Evolutionary conservation across 352 stramenopile genomes (phyloP).

Genomic region (Phytophthora multivora): DNA sequence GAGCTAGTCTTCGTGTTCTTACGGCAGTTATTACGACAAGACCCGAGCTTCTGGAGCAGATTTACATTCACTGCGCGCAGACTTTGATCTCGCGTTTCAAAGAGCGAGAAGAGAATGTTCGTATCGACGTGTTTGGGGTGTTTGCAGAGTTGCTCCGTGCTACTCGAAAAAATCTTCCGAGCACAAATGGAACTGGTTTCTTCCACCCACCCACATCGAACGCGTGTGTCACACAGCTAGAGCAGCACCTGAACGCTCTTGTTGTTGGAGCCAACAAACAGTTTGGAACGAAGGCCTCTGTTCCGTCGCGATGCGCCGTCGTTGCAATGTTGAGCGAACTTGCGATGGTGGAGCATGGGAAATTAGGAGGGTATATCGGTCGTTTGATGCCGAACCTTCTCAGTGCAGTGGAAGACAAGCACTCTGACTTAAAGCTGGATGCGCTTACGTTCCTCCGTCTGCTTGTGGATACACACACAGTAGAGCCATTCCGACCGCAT

Average conservation of each 20-base stretch:
- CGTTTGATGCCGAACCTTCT: constrained; percentile 83
- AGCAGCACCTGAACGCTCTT: constrained; percentile 74
- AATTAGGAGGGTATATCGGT: constrained; percentile 75
- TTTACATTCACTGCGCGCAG: constrained; percentile 87
- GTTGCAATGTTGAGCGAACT: constrained; percentile 86
- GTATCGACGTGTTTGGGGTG: constrained; percentile 96
- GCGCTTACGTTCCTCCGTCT: constrained; percentile 93
- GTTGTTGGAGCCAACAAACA: constrained; percentile 81
- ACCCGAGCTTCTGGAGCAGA: constrained; percentile 79
- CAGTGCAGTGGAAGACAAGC: constrained; percentile 87
- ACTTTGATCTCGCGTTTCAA: constrained; percentile 91
- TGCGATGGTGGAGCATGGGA: constrained; percentile 73
- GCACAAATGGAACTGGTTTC: constrained; percentile 22
- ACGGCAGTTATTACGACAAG: constrained; percentile 92
- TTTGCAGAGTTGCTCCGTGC: constrained; percentile 93
- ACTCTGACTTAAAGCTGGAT: constrained; percentile 97
- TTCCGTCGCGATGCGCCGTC: constrained; percentile 82
- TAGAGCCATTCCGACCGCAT: constrained; percentile 78
- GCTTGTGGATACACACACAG: constrained; percentile 92
- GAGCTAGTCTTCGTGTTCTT: constrained; percentile 92
- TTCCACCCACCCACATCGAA: constrained; percentile 40
- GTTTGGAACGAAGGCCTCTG: constrained; percentile 76
- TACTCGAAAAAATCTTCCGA: constrained; percentile 59
- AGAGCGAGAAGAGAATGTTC: constrained; percentile 99
- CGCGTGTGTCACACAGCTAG: constrained; percentile 57